A percentile compares a stretch with the other conserved stretches of the same genome.
Conservation (phyloP, 495 filamentous ascomycete genomes). For the Penicillium crystallinum region DNA sequence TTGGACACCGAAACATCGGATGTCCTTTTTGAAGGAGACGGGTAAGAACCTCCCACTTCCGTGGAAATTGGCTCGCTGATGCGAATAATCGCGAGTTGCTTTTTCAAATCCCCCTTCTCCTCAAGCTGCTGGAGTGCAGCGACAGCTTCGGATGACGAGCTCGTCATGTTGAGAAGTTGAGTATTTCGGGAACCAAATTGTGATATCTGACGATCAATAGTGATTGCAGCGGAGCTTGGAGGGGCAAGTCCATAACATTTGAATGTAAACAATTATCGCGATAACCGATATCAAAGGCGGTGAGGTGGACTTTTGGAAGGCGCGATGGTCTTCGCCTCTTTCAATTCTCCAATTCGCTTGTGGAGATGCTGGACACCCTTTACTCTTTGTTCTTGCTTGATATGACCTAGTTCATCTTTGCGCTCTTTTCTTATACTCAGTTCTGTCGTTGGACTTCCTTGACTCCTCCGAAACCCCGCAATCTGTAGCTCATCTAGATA, state of each 20-base stretch:
- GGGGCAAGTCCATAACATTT: not conserved
- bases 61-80: slow-evolving; percentile 69
- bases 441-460: not conserved
- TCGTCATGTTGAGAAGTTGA: slow-evolving; percentile 24
- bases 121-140: slow-evolving; percentile 37
- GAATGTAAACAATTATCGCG: slow-evolving; percentile 7
- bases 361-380: not conserved
- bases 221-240: not conserved
- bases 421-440: not conserved
- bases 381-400: not conserved
- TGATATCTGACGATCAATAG: not conserved
- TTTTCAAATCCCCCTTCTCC: slow-evolving; percentile 44
- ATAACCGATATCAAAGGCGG: slow-evolving; percentile 15
- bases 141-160: slow-evolving; percentile 26
- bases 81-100: slow-evolving; percentile 62
- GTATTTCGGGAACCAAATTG: not conserved
- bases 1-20: slow-evolving; percentile 63
- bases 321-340: slow-evolving; percentile 6
- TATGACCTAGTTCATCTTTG: not conserved
- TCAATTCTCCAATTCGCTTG: not conserved
- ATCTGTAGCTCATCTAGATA: slow-evolving; percentile 27
- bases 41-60: slow-evolving; percentile 26
- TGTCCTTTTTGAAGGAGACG: slow-evolving; percentile 45
- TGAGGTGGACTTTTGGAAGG: slow-evolving; percentile 9
- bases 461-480: not conserved